phyloP scores from a whole-genome alignment of 1,139 yeast species.

The Protomyces inouyei region DNA sequence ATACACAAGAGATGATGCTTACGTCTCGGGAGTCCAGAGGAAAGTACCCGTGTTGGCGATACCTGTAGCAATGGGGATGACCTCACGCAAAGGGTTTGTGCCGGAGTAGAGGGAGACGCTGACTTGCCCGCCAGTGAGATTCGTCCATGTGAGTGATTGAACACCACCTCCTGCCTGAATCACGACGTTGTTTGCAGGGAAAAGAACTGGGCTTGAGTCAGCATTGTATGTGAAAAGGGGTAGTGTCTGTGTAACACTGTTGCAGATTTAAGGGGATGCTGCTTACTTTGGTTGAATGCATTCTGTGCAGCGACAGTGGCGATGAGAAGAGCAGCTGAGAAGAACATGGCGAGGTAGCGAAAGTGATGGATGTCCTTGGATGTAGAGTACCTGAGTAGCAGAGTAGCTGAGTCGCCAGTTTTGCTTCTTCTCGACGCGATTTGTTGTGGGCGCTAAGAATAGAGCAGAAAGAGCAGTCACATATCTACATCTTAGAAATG shows the following conservation, averaged over 20 bases:
- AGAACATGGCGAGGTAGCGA: conserved; percentile 9
- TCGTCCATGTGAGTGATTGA: conserved; percentile 27
- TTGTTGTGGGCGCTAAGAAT: too few relatives aligned
- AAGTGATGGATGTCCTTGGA: background rate
- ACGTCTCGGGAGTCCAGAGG: conserved; percentile 27
- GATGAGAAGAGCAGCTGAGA: conserved; percentile 1
- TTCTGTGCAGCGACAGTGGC: conserved; percentile 19
- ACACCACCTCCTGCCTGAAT: conserved; percentile 31
- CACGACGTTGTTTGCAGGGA: conserved; percentile 29
- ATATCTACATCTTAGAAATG: background rate
- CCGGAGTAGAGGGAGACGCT: conserved; percentile 28
- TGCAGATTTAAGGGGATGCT: background rate
- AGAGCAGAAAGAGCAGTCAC: background rate
- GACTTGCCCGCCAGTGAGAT: conserved; percentile 21
- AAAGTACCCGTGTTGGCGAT: conserved; percentile 27
- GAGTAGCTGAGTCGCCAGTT: background rate
- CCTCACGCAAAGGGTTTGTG: conserved; percentile 10
- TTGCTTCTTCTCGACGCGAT: too few relatives aligned
- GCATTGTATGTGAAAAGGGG: background rate
- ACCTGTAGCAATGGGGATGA: conserved; percentile 19
- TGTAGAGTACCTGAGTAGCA: background rate
- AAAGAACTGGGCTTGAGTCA: conserved; percentile 3
- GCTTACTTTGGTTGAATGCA: conserved; percentile 13
- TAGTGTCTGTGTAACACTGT: background rate
- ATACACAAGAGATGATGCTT: background rate